Percentiles rank a stretch among this genome's conserved stretches.
Evolutionary conservation across 495 filamentous ascomycete species (phyloP).

Genomic region (Hyaloscypha variabilis): DNA sequence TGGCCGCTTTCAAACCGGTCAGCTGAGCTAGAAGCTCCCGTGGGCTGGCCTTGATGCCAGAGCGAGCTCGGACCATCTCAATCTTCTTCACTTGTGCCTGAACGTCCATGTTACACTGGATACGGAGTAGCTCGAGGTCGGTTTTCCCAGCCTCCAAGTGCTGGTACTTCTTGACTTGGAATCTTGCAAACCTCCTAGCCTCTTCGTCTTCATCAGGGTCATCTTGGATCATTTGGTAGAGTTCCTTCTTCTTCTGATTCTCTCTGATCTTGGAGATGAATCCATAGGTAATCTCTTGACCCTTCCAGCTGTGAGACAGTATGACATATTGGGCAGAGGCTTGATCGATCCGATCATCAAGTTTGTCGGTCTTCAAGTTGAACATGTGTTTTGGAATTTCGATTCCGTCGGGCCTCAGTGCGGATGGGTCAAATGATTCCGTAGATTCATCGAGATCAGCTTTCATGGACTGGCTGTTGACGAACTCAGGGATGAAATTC

Average conservation of each 20-base stretch:
- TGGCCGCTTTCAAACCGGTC: constrained; percentile 10
- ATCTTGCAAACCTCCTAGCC: constrained; percentile 17
- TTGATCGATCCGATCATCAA: constrained; percentile 37
- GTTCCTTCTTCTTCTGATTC: constrained; percentile 13
- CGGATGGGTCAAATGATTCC: constrained; percentile 8
- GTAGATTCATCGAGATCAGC: constrained; percentile 10
- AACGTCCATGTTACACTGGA: constrained; percentile 17
- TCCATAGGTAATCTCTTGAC: constrained; percentile 40
- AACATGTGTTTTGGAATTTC: constrained; percentile 44
- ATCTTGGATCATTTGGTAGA: constrained; percentile 12
- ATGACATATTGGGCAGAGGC: constrained; percentile 45
- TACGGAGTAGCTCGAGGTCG: constrained; percentile 11
- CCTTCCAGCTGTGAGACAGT: constrained; percentile 52
- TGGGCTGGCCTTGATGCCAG: constrained; percentile 11
- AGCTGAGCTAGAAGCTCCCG: constrained; percentile 16
- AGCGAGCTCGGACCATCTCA: not conserved
- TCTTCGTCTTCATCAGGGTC: constrained; percentile 19
- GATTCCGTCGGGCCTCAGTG: constrained; percentile 22
- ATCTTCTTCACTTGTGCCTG: constrained; percentile 14
- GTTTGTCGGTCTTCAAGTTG: constrained; percentile 44
- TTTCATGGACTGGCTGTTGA: constrained; percentile 3
- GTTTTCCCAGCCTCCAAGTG: constrained; percentile 14
- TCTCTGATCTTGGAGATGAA: constrained; percentile 33
- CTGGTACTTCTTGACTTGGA: constrained; percentile 18
- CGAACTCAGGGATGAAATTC: constrained; percentile 15